Percentiles rank a stretch among this genome's conserved stretches.
These are phyloP conservation scores for Dimocarpus longan DNA, from an alignment of 345 rosid genomes.

Conservation along the genomic window DNA sequence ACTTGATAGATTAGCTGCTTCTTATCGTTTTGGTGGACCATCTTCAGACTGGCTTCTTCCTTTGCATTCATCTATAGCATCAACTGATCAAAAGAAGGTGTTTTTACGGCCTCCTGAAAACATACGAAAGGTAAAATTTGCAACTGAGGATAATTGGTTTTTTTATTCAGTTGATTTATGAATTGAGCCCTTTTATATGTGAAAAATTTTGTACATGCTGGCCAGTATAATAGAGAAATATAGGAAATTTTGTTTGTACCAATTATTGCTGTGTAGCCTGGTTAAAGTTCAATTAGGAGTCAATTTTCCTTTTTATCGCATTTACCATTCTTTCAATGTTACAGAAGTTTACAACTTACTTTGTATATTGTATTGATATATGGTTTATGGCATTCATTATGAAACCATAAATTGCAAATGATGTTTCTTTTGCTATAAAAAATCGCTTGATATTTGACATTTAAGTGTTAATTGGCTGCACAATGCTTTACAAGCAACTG, in stretches of 20 bases:
- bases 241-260: not conserved
- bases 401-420: not conserved
- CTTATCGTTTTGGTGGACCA: slow-evolving; percentile 82
- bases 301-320: not conserved
- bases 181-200: not conserved
- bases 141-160: not conserved
- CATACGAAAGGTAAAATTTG: slow-evolving; percentile 68
- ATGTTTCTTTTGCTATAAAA: not conserved
- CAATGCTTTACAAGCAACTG: not conserved
- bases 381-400: not conserved
- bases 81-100: slow-evolving; percentile 73
- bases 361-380: not conserved
- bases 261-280: not conserved
- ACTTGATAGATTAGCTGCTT: slow-evolving; percentile 74
- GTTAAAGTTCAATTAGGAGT: not conserved
- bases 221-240: not conserved
- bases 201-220: not conserved
- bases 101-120: slow-evolving; percentile 73
- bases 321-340: not conserved
- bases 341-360: not conserved
- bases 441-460: not conserved
- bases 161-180: slow-evolving; percentile 6
- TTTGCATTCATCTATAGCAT: slow-evolving; percentile 81
- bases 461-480: not conserved
- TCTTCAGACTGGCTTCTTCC: slow-evolving; percentile 88